A percentile compares a stretch with the other conserved stretches of the same genome.
Conservation (phyloP, 345 rosid species). For the Lenwebbia sp. region DNA sequence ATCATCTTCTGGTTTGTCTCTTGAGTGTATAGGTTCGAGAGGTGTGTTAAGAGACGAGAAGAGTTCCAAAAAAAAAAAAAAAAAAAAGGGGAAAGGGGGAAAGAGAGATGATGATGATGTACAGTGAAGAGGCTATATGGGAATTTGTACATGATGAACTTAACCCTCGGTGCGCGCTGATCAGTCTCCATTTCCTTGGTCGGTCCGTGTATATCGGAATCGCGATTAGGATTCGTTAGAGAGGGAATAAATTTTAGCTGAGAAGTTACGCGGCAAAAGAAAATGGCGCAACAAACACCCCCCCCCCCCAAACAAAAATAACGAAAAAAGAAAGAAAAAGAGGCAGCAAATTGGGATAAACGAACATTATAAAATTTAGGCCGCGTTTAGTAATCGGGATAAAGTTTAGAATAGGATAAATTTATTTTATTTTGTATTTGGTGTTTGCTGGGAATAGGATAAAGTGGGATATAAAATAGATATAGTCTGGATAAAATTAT, state of each 20-base stretch:
- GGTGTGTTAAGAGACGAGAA: not conserved
- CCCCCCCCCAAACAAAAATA: no score
- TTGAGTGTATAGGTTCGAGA: not conserved
- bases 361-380: not conserved
- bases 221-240: not conserved
- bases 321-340: rapidly evolving
- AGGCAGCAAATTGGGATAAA: not conserved
- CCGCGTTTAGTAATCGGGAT: no score
- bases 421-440: no score
- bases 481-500: no score
- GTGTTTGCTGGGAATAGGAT: no score
- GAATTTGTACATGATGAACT: not conserved
- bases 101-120: not conserved
- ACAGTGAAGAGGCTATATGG: not conserved
- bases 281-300: no score
- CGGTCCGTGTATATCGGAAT: not conserved
- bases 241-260: not conserved
- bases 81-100: not conserved
- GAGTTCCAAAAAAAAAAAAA: not conserved
- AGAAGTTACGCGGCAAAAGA: not conserved
- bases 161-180: no score
- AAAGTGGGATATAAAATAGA: no score
- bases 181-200: not conserved
- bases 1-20: not conserved
- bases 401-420: no score